Conservation (phyloP, 2,329 filamentous ascomycete species). For the Aureobasidium sp. region DNA sequence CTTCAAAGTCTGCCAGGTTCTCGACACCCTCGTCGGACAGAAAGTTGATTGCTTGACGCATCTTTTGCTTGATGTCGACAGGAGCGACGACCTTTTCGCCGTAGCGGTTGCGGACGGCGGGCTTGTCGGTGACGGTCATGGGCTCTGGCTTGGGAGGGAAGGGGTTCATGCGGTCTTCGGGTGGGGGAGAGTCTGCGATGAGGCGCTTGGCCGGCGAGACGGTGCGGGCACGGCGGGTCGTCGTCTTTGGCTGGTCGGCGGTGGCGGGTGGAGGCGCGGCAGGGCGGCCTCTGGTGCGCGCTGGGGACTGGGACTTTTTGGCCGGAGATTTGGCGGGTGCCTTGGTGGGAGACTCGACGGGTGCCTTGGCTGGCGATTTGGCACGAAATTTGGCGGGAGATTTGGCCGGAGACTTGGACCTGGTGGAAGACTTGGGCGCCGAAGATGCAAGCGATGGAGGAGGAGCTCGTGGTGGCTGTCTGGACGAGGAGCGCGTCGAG, state of each 20-base stretch:
- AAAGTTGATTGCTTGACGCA: conserved; percentile 10
- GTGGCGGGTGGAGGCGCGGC: neutral
- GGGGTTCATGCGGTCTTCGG: neutral
- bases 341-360: no score
- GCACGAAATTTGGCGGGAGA: no score
- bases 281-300: neutral
- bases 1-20: conserved; percentile 3
- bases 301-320: neutral
- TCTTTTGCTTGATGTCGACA: neutral
- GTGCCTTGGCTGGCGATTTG: no score
- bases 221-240: neutral
- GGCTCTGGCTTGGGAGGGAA: neutral
- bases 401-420: no score
- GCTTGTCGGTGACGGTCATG: conserved; percentile 9
- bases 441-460: neutral
- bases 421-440: neutral
- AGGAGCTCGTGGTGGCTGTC: neutral
- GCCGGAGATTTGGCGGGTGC: neutral
- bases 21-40: conserved; percentile 13
- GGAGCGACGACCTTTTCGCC: conserved; percentile 6
- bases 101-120: conserved; percentile 5
- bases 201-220: conserved; percentile 1
- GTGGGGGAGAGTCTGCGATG: conserved; percentile 1
- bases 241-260: neutral
- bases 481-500: neutral